These are phyloP conservation scores for Cyberlindnera mississippiensis DNA, from an alignment of 805 yeast genomes.

Conservation along the genomic window DNA sequence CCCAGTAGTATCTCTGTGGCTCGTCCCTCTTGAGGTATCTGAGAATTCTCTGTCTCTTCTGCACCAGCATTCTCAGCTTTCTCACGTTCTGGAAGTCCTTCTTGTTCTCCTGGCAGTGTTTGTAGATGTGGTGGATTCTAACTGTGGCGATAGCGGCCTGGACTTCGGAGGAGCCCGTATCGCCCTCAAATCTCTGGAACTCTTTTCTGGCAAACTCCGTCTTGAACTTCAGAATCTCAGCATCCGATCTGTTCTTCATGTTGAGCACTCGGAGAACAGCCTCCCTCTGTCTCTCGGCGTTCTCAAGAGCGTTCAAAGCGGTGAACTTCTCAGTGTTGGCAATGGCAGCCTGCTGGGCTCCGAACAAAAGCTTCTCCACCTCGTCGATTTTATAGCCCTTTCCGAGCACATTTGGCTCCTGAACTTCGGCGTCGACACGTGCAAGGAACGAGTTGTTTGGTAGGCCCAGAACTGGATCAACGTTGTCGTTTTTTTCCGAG, in stretches of 20 bases:
- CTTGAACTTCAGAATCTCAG: slow-evolving; percentile 56
- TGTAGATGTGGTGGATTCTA: slow-evolving; percentile 70
- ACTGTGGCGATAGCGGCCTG: slow-evolving; percentile 91
- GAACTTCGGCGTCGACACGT: slow-evolving; percentile 61
- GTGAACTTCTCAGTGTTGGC: slow-evolving; percentile 32
- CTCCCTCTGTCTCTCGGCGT: slow-evolving; percentile 57
- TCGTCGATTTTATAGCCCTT: slow-evolving; percentile 57
- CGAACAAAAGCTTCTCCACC: slow-evolving; percentile 70
- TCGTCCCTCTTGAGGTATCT: slow-evolving; percentile 77
- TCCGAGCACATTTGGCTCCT: slow-evolving; percentile 62
- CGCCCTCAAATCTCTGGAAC: slow-evolving; percentile 80
- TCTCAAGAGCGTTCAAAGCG: slow-evolving; percentile 29
- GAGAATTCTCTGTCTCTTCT: slow-evolving; percentile 79
- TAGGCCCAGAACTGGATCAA: slow-evolving; percentile 83
- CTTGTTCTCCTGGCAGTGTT: slow-evolving; percentile 63
- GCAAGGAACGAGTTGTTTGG: slow-evolving; percentile 60
- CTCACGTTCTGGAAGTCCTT: slow-evolving; percentile 74
- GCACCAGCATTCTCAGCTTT: slow-evolving; percentile 75
- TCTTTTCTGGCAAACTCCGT: slow-evolving; percentile 67
- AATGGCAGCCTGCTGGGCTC: slow-evolving; percentile 59
- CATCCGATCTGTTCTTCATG: slow-evolving; percentile 63
- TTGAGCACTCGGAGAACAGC: slow-evolving; percentile 68
- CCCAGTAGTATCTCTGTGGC: slow-evolving; percentile 79
- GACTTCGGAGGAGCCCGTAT: slow-evolving; percentile 92
- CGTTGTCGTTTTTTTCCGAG: slow-evolving; percentile 22